phyloP scores from a whole-genome alignment of 1,284 basidiomycete genomes.

The Ceratobasidium papillatum region DNA sequence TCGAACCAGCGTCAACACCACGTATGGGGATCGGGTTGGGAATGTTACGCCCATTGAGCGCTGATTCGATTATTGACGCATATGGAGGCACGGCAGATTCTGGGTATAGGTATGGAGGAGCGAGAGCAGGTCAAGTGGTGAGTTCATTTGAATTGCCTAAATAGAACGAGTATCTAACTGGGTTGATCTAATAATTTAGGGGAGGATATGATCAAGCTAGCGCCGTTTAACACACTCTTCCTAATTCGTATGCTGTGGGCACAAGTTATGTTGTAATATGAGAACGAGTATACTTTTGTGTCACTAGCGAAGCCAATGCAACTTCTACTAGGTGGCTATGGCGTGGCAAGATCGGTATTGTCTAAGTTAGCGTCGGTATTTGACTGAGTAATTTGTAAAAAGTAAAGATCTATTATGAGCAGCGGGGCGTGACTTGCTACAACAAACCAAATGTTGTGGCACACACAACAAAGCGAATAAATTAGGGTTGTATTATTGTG shows the following conservation, averaged over 20 bases:
- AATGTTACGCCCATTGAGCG: slow-evolving; percentile 30
- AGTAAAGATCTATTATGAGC: neutral
- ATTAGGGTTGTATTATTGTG: neutral
- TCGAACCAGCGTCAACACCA: slow-evolving; percentile 4
- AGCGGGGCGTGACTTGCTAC: neutral
- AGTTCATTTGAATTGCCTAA: neutral
- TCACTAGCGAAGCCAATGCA: too few species aligned
- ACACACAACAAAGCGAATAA: slow-evolving; percentile 20
- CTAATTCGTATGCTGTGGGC: neutral
- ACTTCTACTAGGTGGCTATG: too few species aligned
- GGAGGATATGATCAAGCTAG: slow-evolving; percentile 26
- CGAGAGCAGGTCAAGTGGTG: slow-evolving; percentile 23
- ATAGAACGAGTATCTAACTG: neutral
- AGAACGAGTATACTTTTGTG: too few species aligned
- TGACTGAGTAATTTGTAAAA: neutral
- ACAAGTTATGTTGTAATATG: too few species aligned
- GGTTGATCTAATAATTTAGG: neutral
- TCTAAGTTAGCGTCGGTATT: neutral
- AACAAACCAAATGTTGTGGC: neutral
- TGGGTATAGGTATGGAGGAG: slow-evolving; percentile 32
- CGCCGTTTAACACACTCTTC: neutral
- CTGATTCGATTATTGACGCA: slow-evolving; percentile 36
- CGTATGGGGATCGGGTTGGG: slow-evolving; percentile 15
- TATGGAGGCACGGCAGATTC: slow-evolving; percentile 23
- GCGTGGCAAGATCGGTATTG: too few species aligned